These are phyloP conservation scores for Aspergillus ochraceus DNA, from an alignment of 2,329 filamentous ascomycete genomes.

Conservation along the genomic window DNA sequence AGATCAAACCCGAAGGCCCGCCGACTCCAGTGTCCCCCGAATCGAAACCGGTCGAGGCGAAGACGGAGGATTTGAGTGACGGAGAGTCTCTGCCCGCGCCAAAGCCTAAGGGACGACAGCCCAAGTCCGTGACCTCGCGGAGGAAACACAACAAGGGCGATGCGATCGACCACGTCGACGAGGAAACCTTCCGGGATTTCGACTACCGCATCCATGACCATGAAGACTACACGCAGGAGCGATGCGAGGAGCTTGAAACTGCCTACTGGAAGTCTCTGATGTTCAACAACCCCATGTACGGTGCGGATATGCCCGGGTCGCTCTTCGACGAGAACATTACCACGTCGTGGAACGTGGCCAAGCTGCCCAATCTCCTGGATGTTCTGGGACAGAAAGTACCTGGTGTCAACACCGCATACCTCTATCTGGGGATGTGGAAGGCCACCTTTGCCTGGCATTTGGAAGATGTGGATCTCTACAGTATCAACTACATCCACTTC, in stretches of 20 bases:
- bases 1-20: conserved; percentile 47
- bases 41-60: conserved; percentile 53
- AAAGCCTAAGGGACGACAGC: conserved; percentile 56
- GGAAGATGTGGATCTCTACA: conserved; percentile 98
- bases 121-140: conserved; percentile 77
- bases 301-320: conserved; percentile 93
- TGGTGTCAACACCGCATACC: conserved; percentile 95
- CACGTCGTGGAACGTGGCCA: conserved; percentile 89
- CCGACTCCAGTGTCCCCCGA: conserved; percentile 56
- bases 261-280: conserved; percentile 97
- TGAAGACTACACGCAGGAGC: conserved; percentile 84
- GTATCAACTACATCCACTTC: conserved; percentile 99
- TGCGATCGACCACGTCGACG: conserved; percentile 76
- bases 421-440: conserved; percentile 99
- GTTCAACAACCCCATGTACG: conserved; percentile 91
- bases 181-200: conserved; percentile 85
- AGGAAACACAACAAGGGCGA: conserved; percentile 83
- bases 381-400: conserved; percentile 93
- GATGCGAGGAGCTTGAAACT: conserved; percentile 91
- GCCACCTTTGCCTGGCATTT: conserved; percentile 99
- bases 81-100: conserved; percentile 42
- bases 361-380: conserved; percentile 88
- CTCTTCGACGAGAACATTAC: conserved; percentile 79
- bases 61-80: conserved; percentile 56
- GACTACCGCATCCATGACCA: conserved; percentile 82